A percentile compares a stretch with the other conserved stretches of the same genome.
phyloP scores from a whole-genome alignment of 495 filamentous ascomycete genomes.

The Aspergillus leporis region DNA sequence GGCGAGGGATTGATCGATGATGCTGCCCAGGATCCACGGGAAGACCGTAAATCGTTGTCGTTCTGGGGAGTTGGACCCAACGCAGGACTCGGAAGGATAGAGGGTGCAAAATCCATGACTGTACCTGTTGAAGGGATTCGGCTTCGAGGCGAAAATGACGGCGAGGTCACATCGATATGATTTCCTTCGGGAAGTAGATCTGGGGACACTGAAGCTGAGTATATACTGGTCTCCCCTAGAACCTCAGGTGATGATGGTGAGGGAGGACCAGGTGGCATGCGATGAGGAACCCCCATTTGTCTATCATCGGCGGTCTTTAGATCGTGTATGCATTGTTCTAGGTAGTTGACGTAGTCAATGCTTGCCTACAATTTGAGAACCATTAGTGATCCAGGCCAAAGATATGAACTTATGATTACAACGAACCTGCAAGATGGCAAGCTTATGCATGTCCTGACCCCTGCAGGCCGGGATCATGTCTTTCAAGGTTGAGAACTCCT shows the following conservation, averaged over 20 bases:
- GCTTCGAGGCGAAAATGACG: constrained; percentile 40
- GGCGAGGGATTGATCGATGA: constrained; percentile 38
- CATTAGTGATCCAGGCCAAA: background rate
- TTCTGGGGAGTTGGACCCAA: constrained; percentile 33
- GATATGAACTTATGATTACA: background rate
- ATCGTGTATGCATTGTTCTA: constrained; percentile 84
- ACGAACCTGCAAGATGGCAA: constrained; percentile 89
- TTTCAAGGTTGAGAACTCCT: constrained; percentile 93
- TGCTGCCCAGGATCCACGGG: constrained; percentile 19
- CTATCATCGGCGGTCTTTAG: constrained; percentile 62
- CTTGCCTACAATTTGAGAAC: constrained; percentile 63
- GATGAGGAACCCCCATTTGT: constrained; percentile 17
- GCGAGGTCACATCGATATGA: constrained; percentile 35
- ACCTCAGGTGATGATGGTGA: constrained; percentile 43
- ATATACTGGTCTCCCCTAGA: constrained; percentile 25
- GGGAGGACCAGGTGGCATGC: constrained; percentile 25
- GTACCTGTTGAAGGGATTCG: constrained; percentile 31
- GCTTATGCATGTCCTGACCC: constrained; percentile 96
- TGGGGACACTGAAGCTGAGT: constrained; percentile 40
- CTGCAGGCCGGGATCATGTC: constrained; percentile 91
- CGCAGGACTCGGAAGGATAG: constrained; percentile 45
- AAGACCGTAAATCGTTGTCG: constrained; percentile 25
- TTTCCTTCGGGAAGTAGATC: constrained; percentile 27
- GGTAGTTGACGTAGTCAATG: constrained; percentile 94
- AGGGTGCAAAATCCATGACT: constrained; percentile 31